Conservation (phyloP, 441 rosid genomes). For the Pelargonium australe region DNA sequence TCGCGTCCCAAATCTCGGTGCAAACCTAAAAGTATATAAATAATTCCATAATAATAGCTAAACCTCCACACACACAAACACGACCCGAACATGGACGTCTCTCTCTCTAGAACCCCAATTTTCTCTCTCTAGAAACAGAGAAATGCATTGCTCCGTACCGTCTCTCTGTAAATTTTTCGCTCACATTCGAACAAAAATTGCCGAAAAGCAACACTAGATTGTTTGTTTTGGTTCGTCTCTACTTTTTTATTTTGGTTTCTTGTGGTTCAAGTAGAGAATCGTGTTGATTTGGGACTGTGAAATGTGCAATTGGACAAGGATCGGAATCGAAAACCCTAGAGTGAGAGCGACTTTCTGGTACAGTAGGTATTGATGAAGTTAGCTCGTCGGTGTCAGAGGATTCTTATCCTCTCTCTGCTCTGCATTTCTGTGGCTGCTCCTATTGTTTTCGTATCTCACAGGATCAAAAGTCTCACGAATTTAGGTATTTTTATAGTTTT, state of each 20-base stretch:
- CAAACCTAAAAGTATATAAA: conserved; percentile 4
- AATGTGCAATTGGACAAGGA: conserved; percentile 5
- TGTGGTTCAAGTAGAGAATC: neutral
- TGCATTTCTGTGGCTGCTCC: neutral
- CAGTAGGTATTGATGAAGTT: neutral
- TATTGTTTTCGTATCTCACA: conserved; percentile 23
- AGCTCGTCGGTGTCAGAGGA: conserved; percentile 2
- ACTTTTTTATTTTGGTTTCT: neutral
- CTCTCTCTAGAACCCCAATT: conserved; percentile 4
- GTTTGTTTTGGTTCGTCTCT: neutral
- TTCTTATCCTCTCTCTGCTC: neutral
- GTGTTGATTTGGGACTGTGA: conserved; percentile 1
- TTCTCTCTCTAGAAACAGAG: neutral
- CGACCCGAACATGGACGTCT: conserved; percentile 1
- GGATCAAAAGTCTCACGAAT: conserved; percentile 38
- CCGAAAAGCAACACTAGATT: neutral
- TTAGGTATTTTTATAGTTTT: conserved; percentile 9
- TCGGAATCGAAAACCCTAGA: neutral
- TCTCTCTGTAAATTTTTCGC: neutral
- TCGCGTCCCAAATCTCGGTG: conserved; percentile 4
- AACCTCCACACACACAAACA: neutral
- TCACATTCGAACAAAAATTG: neutral
- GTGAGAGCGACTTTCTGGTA: neutral
- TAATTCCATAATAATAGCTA: neutral
- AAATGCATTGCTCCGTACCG: neutral